Base-by-base conservation (phyloP, 208 protist genomes). In the Endotrypanum monterogeii region DNA sequence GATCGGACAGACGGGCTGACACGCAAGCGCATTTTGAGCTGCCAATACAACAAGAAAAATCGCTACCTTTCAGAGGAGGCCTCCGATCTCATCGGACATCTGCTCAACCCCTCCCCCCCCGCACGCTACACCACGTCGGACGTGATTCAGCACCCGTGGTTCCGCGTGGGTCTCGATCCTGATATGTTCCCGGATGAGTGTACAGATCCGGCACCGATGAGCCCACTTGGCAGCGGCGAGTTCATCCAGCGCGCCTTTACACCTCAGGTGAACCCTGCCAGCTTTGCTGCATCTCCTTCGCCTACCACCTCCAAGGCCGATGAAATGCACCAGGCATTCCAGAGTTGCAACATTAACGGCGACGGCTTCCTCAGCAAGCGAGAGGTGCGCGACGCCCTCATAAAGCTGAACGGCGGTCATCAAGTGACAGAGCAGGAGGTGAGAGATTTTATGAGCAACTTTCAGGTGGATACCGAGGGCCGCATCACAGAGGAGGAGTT, bases 401-500 rank as follows among this genome's bases (percentile, higher is more conserved):
- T 97, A 55, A 96, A 97, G 88, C 79, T 97, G 14, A 95, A 96
- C 71, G 79, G 86, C 60, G 74, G 84, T 65, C 35, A 80, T 32
- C 72, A 75, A 25, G 88, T 95, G 23, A 86, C 88, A 8, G 83
- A 90, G 54, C 54, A 89, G 65, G 90, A 97, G 78, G 85, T 97
- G 58, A 71, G 78, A 20, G 75, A 82, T 23, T 94, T 97, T 65
- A 92, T 96, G 87, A 84, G 73, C 57, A 93, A 91, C 78, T 97
- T 97, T 73, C 70, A 81, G 52, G 76, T 91, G 16, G 88, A 95
- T 66, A 76, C 73, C 35, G 82, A 94, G 60, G 90, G 90, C 6
- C 79, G 87, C 39, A 95, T 97, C 51, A 92, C 91, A n/a, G 88
- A 96, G 73, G 90, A 92, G 79, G 85, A 96, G 52, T 97, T 97